Evolutionary conservation across 2,329 filamentous ascomycete species (phyloP).

Genomic region (Phialophora macrospora): DNA sequence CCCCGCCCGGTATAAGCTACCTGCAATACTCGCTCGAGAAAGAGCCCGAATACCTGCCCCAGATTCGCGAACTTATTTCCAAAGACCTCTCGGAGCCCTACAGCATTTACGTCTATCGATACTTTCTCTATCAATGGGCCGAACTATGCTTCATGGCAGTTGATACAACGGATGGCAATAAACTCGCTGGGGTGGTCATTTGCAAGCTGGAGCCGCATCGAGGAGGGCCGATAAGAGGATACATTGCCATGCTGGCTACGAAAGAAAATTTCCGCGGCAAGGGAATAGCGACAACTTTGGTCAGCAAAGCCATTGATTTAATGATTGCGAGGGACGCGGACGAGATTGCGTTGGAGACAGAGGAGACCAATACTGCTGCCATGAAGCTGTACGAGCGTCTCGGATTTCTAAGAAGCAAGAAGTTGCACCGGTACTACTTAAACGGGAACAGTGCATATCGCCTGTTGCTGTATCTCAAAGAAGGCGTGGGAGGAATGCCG

Average conservation of each 20-base stretch:
- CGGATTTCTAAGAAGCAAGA: constrained; percentile 90
- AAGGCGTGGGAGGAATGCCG: constrained; percentile 55
- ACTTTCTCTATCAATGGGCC: constrained; percentile 97
- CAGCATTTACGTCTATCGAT: constrained; percentile 98
- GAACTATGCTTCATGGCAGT: constrained; percentile 92
- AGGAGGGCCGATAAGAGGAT: constrained; percentile 83
- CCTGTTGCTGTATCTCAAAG: constrained; percentile 78
- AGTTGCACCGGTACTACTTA: constrained; percentile 90
- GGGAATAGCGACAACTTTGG: constrained; percentile 85
- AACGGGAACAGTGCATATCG: constrained; percentile 96
- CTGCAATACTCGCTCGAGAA: constrained; percentile 64
- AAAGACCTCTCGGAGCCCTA: constrained; percentile 97
- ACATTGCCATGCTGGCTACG: constrained; percentile 99
- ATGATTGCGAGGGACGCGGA: constrained; percentile 86
- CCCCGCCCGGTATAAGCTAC: constrained; percentile 53
- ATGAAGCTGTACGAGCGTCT: constrained; percentile 92
- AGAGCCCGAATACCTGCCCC: constrained; percentile 72
- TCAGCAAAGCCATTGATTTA: constrained; percentile 86
- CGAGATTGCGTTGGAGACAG: constrained; percentile 94
- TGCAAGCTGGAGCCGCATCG: constrained; percentile 92
- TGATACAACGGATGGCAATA: constrained; percentile 59
- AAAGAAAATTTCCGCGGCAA: constrained; percentile 76
- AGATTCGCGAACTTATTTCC: constrained; percentile 90
- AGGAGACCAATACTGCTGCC: constrained; percentile 87
- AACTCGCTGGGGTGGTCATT: constrained; percentile 86